These are phyloP conservation scores for Triglochin maritima DNA, from an alignment of 106 monocot genomes.

Conservation along the genomic window DNA sequence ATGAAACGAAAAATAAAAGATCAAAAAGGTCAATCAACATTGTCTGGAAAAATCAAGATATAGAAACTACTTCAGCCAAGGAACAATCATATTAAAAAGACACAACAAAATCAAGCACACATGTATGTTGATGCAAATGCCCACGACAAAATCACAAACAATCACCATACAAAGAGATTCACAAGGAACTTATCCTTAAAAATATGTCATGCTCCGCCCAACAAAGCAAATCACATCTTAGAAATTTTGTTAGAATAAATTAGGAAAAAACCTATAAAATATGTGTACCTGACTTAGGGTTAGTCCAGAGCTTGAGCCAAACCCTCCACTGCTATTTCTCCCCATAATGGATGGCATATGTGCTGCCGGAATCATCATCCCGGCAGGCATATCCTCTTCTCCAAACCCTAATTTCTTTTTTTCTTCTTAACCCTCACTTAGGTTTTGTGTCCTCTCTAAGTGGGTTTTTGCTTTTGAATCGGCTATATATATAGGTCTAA, in stretches of 20 bases:
- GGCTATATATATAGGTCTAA: neutral
- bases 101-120: neutral
- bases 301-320: constrained; percentile 41
- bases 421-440: neutral
- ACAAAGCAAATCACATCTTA: neutral
- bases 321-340: constrained; percentile 20
- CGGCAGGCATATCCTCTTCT: constrained; percentile 39
- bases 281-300: constrained; percentile 46
- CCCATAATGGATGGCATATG: constrained; percentile 48
- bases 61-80: too few relatives aligned
- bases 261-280: neutral
- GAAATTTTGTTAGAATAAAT: neutral
- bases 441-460: neutral
- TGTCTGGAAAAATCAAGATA: too few relatives aligned
- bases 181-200: too few relatives aligned
- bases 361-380: constrained; percentile 74
- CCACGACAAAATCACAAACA: constrained; percentile 1
- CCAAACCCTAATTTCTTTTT: constrained; percentile 37
- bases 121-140: neutral
- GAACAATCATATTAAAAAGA: too few relatives aligned
- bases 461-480: neutral
- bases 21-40: too few relatives aligned
- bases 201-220: too few relatives aligned
- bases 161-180: neutral
- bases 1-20: too few relatives aligned